Percentiles rank a stretch among this genome's conserved stretches.
Conservation (phyloP, 1,284 basidiomycete species). For the Moesziomyces parantarcticus region DNA sequence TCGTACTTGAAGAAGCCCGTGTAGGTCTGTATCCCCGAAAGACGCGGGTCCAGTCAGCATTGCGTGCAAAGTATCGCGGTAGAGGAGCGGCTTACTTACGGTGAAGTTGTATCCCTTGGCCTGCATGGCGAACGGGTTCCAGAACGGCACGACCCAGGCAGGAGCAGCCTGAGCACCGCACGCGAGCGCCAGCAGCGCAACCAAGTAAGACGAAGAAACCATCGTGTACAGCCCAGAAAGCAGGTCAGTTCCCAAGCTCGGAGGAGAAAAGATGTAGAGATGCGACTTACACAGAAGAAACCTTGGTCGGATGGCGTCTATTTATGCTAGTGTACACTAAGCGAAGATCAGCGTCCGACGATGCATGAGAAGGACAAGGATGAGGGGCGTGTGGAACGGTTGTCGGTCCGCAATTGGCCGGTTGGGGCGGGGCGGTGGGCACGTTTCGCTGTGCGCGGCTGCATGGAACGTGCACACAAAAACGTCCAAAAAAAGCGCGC, state of each 20-base stretch:
- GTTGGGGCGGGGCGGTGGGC: background rate
- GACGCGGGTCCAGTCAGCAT: constrained; percentile 1
- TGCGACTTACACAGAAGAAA: background rate
- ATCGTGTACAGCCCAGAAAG: background rate
- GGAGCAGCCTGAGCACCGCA: constrained; percentile 29
- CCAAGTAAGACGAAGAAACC: constrained; percentile 22
- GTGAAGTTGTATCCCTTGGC: constrained; percentile 40
- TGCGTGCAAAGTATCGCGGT: background rate
- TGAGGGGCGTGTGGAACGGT: background rate
- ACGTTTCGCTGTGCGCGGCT: background rate
- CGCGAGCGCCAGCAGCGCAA: constrained; percentile 25
- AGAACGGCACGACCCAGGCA: constrained; percentile 15
- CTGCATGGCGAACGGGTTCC: constrained; percentile 28
- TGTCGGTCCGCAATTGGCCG: background rate
- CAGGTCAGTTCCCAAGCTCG: too few relatives aligned
- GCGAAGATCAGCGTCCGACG: too few relatives aligned
- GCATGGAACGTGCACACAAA: background rate
- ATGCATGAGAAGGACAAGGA: background rate
- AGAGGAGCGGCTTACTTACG: constrained; percentile 4
- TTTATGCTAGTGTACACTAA: background rate
- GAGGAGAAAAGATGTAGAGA: too few relatives aligned
- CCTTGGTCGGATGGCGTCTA: background rate
- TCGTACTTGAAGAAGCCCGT: constrained; percentile 49
- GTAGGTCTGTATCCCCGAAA: constrained; percentile 14
- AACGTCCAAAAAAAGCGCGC: too few relatives aligned